These are phyloP conservation scores for Leccinum variicolor DNA, from an alignment of 768 basidiomycete genomes.

Conservation along the genomic window DNA sequence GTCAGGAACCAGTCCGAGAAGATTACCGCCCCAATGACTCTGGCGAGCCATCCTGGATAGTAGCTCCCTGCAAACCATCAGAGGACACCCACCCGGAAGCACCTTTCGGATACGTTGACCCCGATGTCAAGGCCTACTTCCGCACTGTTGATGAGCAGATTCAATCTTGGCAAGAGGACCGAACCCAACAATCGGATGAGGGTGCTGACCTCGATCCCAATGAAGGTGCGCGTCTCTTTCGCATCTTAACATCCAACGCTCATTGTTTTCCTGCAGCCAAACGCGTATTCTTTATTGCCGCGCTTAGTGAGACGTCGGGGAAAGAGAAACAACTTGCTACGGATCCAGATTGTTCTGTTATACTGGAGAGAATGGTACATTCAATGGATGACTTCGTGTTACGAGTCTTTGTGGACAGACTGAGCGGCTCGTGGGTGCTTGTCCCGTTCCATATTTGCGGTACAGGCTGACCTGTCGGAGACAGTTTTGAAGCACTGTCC, in stretches of 20 bases:
- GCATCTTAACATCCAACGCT: not conserved
- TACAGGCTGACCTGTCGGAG: slow-evolving; percentile 3
- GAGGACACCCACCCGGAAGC: slow-evolving; percentile 57
- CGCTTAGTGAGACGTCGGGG: slow-evolving; percentile 77
- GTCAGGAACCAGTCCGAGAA: not conserved
- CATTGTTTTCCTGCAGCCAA: slow-evolving; percentile 47
- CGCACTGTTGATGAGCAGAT: slow-evolving; percentile 85
- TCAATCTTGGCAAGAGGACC: slow-evolving; percentile 71
- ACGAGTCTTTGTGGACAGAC: slow-evolving; percentile 82
- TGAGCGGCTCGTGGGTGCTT: slow-evolving; percentile 79
- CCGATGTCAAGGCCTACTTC: slow-evolving; percentile 92
- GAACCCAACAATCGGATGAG: slow-evolving; percentile 41
- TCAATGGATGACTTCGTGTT: slow-evolving; percentile 98
- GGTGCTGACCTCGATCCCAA: slow-evolving; percentile 58
- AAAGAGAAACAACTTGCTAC: slow-evolving; percentile 91
- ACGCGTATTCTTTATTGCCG: slow-evolving; percentile 75
- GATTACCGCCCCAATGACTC: slow-evolving; percentile 7
- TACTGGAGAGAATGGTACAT: slow-evolving; percentile 85
- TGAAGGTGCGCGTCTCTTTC: slow-evolving; percentile 48
- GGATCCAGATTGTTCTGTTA: slow-evolving; percentile 89
- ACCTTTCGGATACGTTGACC: slow-evolving; percentile 88
- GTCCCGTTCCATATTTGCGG: slow-evolving; percentile 1
- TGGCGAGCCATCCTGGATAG: slow-evolving; percentile 71
- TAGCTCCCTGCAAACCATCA: slow-evolving; percentile 37
- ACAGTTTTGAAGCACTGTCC: slow-evolving; percentile 59